Evolutionary conservation across 2,329 filamentous ascomycete species (phyloP), one percentile per base, ranked within the genome.

Genomic region (Daldinia eschscholtzii): DNA sequence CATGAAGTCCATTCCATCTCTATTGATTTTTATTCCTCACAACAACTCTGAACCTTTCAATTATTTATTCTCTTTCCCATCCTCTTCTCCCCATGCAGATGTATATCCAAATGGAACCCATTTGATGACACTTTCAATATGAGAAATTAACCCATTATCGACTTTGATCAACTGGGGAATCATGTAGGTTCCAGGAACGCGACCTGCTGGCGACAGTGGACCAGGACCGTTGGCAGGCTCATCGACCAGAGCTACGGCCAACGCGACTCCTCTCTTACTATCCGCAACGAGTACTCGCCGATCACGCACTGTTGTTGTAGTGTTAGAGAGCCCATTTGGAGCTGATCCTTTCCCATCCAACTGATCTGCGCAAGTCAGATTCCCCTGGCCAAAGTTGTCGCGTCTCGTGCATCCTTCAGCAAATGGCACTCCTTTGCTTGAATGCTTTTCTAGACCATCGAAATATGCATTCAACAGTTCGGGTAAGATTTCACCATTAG

Each of bases 21-120:
- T 18, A 3, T 18, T 10, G 3, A 57, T 48, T 37, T 12, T 4
- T 53, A 42, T 33, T 20, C 33, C n/a, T 61, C 12, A 30, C 2
- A 12, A 18, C 55, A 44, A 50, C 15, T 23, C 56, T 30, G 35
- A 4, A 39, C 44, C 55, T 15, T 26, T 41, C 26, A 10, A 23
- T 28, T 2, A 33, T 48, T 37, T 9, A 20, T 61, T 30, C n/a
- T 23, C 41, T 33, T 33, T 28, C 30, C 50, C 56, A n/a, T 35
- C 15, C 10, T 2, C 37, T 9, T 67, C 56, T 5, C 35, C 37
- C 72, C 72, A 70, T 35, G 48, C 68, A 26, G 68, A 67, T 4
- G 52, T 67, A 58, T 74, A 74, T 39, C 71, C 70, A 39, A 56
- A 73, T 2, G 71, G 71, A 66, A 74, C 68, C 70, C 73, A 72